These are phyloP conservation scores for Kalanchoe fedtschenkoi DNA, from an alignment of 164 flowering plant species.

Conservation along the genomic window DNA sequence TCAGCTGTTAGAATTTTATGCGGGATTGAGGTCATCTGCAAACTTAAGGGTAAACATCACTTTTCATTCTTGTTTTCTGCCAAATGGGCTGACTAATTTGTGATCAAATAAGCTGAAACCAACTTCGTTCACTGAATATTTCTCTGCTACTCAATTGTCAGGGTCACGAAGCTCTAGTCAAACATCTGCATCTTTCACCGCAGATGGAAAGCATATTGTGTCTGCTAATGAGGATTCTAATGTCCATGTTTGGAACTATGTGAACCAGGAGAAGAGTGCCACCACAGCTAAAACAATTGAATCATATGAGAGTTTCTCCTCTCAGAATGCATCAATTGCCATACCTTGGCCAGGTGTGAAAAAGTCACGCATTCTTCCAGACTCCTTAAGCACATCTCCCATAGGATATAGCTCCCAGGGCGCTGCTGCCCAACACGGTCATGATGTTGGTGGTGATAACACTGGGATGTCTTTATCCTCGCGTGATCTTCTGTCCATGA, in stretches of 20 bases:
- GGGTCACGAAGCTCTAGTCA: constrained; percentile 27
- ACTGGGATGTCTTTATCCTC: constrained; percentile 17
- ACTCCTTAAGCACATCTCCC: constrained; percentile 3
- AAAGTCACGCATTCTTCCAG: not conserved
- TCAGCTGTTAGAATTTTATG: constrained; percentile 46
- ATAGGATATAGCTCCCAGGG: constrained; percentile 11
- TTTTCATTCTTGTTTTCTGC: not conserved
- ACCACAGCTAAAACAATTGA: constrained; percentile 20
- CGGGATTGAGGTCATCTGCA: constrained; percentile 39
- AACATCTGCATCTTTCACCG: constrained; percentile 36
- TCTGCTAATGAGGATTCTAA: constrained; percentile 51
- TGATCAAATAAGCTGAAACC: not conserved
- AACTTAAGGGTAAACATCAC: constrained; percentile 31
- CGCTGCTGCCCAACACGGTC: constrained; percentile 11
- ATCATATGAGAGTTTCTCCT: constrained; percentile 44
- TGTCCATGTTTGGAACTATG: constrained; percentile 47
- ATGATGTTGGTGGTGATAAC: constrained; percentile 18
- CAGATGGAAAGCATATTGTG: constrained; percentile 54
- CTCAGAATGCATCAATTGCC: constrained; percentile 41
- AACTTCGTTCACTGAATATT: not conserved
- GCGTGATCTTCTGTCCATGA: constrained; percentile 30
- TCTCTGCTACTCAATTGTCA: constrained; percentile 7
- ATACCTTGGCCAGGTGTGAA: constrained; percentile 34
- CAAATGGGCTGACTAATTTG: not conserved
- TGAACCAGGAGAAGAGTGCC: constrained; percentile 10